Conservation (phyloP, 352 stramenopile species). For the Globisporangium cystogenes region DNA sequence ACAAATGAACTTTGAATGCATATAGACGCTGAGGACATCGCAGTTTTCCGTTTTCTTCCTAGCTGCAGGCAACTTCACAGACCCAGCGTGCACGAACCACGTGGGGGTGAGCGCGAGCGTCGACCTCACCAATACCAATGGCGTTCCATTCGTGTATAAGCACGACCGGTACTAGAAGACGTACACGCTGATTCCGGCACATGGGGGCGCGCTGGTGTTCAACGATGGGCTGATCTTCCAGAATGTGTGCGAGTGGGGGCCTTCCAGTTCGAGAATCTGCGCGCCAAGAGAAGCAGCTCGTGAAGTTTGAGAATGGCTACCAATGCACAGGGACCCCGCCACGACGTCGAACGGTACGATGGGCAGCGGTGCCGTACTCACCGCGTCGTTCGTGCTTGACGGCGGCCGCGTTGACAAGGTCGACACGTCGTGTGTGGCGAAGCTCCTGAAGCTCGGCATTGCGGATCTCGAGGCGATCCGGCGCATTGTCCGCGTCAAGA, state of each 20-base stretch:
- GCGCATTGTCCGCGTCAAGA: background rate
- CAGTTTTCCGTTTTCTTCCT: no score
- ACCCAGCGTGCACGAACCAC: constrained; percentile 9
- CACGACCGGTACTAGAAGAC: constrained; percentile 27
- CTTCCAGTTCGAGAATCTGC: constrained; percentile 13
- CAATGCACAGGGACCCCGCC: constrained; percentile 14
- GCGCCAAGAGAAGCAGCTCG: constrained; percentile 10
- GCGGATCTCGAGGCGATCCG: constrained; percentile 5
- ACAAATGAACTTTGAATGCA: no score
- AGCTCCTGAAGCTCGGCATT: constrained; percentile 5
- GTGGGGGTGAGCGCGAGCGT: background rate
- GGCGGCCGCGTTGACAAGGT: constrained; percentile 16
- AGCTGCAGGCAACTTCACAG: constrained; percentile 2
- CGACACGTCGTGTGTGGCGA: constrained; percentile 19
- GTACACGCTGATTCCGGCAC: constrained; percentile 13
- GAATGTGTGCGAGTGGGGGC: constrained; percentile 18
- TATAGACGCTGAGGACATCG: no score
- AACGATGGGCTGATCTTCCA: constrained; percentile 23
- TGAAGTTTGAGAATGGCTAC: constrained; percentile 21
- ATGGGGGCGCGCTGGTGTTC: constrained; percentile 25
- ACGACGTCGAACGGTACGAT: constrained; percentile 4
- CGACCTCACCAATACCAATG: constrained; percentile 1
- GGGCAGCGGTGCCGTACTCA: constrained; percentile 14
- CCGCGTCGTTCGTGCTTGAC: constrained; percentile 11
- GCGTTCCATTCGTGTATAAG: constrained; percentile 19